Base-by-base conservation (phyloP, 805 yeast species). In the Priceomyces carsonii region DNA sequence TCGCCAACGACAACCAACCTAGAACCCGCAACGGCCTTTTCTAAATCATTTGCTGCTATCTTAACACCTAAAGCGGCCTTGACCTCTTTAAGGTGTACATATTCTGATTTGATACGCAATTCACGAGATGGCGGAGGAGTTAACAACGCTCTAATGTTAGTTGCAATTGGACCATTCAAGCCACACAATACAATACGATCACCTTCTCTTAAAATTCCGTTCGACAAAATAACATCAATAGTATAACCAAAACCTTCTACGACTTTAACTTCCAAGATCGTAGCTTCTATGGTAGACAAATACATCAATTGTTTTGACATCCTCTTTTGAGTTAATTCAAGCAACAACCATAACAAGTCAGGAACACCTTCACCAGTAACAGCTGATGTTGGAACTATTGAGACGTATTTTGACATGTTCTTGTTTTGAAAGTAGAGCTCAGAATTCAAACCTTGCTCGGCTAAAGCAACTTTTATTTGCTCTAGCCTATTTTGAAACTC, bases 351-450 rank as follows among this genome's bases (percentile, higher is more conserved):
- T 57, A 93, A 79, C 70, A 93, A 76, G 79, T 93, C 99, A 33
- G 99, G 99, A 52, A 93, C 95, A 85, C 99, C 99, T 70, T 93
- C 99, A 63, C 99, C 99, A 9, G 97, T 90, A 29, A 90, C 95
- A 37, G 99, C 99, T 44, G 98, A 91, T 13, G 99, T 93, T 51
- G 99, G 99, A 29, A 93, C 96, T 53, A 93, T 85, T 23, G 97
- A 89, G 37, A 93, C 99, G 56, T 82, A 88, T 62, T 89, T 88
- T 38, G 97, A 70, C 77, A 91, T 70, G 71, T 91, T 93, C 65
- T 84, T 85, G 77, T 93, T 93, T 66, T 91, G 87, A 85, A 75
- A 93, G 67, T 93, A 93, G 46, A 93, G 76, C 69, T 95, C 99
- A 38, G 98, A 86, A 73, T 93, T 93, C 72, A 93, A 82, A 55